Evolutionary conservation across 345 rosid genomes (phyloP), one percentile per base, ranked within the genome.

Genomic region (Aquilaria sinensis): DNA sequence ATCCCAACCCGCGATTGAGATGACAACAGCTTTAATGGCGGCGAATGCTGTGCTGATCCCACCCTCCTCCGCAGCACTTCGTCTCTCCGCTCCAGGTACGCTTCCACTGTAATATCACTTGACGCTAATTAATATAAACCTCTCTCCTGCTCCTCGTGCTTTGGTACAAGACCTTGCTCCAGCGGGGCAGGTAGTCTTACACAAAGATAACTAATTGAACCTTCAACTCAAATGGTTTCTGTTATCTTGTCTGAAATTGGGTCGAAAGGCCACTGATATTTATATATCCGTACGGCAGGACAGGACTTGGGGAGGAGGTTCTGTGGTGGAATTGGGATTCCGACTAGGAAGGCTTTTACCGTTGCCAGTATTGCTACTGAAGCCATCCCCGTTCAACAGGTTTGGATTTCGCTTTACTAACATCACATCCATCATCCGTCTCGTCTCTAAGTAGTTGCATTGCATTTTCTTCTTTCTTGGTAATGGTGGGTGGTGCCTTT

Each of bases 351-450:
- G 58, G 79, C 78, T 57, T 16, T 81, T 70, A 74, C 85, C 0
- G 87, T 83, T 59, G 64, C 80, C 69, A 87, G 82, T 78, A 97
- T 90, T 12, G 94, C 97, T 8, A 85, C 92, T 11, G 96, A 81
- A 3, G 74, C 90, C 67, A 78, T 81, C 80, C 70, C 96, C 45
- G 79, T 78, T 63, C 86, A 77, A 63, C 80, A 80, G 96, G 98
- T 93, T 67, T 41, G 61, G 30, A 2, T 50, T 49, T 47, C 15
- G n/a, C 57, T 29, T 49, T 56, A 4, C 51, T 29, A 52, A 53
- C 2, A 56, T 60, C 43, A 56, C n/a, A 51, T 53, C 9, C 6
- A 2, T 43, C 37, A 23, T 58, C n/a, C 32, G 57, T 2, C 46
- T 32, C 29, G 59, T 61, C 51, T 45, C 1, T 55, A 51, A 9